Conservation (phyloP, 805 yeast species). For the Torulaspora gathmanii region DNA sequence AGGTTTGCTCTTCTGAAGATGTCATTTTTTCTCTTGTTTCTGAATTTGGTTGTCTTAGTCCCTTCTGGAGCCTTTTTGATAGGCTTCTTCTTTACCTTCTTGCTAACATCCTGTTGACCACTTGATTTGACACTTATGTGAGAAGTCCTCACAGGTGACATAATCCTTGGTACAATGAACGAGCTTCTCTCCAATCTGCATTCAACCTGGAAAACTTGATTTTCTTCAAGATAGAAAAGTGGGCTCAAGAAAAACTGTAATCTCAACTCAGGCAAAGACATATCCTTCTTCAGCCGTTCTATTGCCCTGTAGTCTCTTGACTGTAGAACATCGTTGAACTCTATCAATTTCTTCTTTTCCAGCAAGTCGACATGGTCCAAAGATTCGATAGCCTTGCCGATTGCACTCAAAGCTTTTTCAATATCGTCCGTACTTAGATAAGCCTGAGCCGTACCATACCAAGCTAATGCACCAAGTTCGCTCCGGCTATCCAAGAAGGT, state of each 20-base stretch:
- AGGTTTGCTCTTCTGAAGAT: slow-evolving; percentile 7
- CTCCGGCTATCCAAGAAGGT: not conserved
- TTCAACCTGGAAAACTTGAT: slow-evolving; percentile 15
- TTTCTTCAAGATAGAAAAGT: slow-evolving; percentile 14
- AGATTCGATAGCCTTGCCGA: slow-evolving; percentile 17
- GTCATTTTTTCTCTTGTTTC: slow-evolving; percentile 4
- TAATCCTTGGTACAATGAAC: not conserved
- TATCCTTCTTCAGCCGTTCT: slow-evolving; percentile 4
- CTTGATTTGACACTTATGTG: not conserved
- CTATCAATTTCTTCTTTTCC: slow-evolving; percentile 5
- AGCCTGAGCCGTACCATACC: slow-evolving; percentile 31
- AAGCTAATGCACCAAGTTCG: slow-evolving; percentile 24
- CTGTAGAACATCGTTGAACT: not conserved
- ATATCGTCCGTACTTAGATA: slow-evolving; percentile 20
- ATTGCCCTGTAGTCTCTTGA: not conserved
- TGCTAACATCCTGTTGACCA: not conserved
- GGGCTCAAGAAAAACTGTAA: slow-evolving; percentile 22
- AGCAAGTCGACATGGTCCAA: slow-evolving; percentile 16
- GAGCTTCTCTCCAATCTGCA: slow-evolving; percentile 2
- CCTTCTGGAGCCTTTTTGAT: slow-evolving; percentile 1
- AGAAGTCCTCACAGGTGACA: not conserved
- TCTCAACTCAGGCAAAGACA: slow-evolving; percentile 22
- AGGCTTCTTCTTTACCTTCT: not conserved
- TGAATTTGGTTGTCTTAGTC: not conserved
- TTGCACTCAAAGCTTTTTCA: slow-evolving; percentile 21